phyloP scores from a whole-genome alignment of 805 yeast species.

The Kodamaea restingae region DNA sequence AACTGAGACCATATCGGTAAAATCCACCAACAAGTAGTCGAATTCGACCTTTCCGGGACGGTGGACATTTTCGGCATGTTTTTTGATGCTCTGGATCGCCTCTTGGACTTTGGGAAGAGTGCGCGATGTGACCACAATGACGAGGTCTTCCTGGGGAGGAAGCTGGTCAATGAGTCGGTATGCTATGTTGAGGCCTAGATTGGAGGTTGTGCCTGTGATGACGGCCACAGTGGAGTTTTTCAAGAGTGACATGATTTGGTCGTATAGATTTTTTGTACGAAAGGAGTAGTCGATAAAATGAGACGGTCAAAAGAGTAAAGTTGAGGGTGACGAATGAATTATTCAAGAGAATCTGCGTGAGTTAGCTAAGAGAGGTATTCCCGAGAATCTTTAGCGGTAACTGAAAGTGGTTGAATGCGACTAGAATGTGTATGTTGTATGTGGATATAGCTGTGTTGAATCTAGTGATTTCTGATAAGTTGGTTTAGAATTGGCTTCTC shows the following conservation, averaged over 20 bases:
- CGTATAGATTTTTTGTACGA: too few relatives aligned
- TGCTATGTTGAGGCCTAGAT: conserved; percentile 83
- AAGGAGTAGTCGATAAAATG: too few relatives aligned
- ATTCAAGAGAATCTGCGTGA: too few relatives aligned
- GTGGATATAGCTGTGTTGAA: too few relatives aligned
- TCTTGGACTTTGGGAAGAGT: conserved; percentile 81
- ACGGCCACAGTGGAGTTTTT: conserved; percentile 32
- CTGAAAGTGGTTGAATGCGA: too few relatives aligned
- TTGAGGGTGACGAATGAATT: too few relatives aligned
- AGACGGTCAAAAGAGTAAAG: too few relatives aligned
- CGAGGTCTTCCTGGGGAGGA: conserved; percentile 53
- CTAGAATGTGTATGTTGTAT: too few relatives aligned
- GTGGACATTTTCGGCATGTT: conserved; percentile 28
- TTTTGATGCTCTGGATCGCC: conserved; percentile 49
- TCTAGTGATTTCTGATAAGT: too few relatives aligned
- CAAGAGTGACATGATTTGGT: conserved; percentile 12
- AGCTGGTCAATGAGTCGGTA: conserved; percentile 65
- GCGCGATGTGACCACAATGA: conserved; percentile 85
- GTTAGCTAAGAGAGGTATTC: too few relatives aligned
- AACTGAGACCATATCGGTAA: conserved; percentile 83
- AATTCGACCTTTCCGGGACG: conserved; percentile 65
- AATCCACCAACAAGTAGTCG: conserved; percentile 87
- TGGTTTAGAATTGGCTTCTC: too few relatives aligned
- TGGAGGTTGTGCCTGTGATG: conserved; percentile 46
- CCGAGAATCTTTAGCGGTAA: too few relatives aligned